Conservation (phyloP, 371 early-diverging fungal genomes). For the Massospora cicadina region DNA sequence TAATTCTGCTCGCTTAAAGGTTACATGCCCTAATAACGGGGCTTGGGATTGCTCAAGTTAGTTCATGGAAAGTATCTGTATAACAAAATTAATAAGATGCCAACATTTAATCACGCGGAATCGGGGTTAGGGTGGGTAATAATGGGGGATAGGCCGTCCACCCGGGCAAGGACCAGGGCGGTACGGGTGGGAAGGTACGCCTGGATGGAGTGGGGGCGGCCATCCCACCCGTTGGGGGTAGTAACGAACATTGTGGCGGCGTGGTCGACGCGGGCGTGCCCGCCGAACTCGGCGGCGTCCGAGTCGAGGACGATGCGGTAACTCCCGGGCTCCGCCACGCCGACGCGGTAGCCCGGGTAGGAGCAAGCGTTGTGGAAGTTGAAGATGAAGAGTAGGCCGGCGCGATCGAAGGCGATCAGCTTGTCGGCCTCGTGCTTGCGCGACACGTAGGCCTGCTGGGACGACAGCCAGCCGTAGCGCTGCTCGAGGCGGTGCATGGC, state of each 20-base stretch:
- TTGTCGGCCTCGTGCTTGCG: slow-evolving; percentile 84
- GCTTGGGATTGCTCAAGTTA: too few species aligned
- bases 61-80: too few species aligned
- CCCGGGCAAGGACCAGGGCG: slow-evolving; percentile 5
- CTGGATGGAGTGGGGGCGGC: slow-evolving; percentile 51
- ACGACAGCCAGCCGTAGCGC: slow-evolving; percentile 44
- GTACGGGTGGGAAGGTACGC: slow-evolving; percentile 14
- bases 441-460: slow-evolving; percentile 59
- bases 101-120: not conserved
- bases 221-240: slow-evolving; percentile 44
- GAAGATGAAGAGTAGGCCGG: slow-evolving; percentile 69
- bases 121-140: not conserved
- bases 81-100: too few species aligned
- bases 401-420: slow-evolving; percentile 82
- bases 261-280: slow-evolving; percentile 59
- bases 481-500: slow-evolving; percentile 63
- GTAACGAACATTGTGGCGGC: slow-evolving; percentile 34
- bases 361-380: slow-evolving; percentile 83
- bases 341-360: slow-evolving; percentile 73
- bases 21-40: too few species aligned
- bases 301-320: slow-evolving; percentile 61
- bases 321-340: slow-evolving; percentile 42
- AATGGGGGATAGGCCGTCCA: not conserved
- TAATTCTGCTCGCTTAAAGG: too few species aligned
- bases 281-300: slow-evolving; percentile 55